These are phyloP conservation scores for Acer campestre DNA, from an alignment of 345 rosid genomes.

Conservation along the genomic window DNA sequence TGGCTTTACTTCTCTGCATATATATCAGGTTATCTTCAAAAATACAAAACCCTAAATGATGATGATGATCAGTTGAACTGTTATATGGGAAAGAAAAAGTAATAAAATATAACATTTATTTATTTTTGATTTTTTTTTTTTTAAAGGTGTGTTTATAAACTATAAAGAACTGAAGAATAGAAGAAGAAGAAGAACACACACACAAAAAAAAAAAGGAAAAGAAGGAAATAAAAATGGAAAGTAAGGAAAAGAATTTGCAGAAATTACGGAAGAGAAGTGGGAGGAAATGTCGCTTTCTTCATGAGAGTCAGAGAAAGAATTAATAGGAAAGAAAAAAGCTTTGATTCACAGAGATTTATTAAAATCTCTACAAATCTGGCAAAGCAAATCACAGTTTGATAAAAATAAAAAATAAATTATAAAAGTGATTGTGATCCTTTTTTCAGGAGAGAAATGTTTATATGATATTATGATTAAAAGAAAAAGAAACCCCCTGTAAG, in stretches of 20 bases:
- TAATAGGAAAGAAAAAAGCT: not conserved
- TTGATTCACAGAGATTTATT: conserved; percentile 24
- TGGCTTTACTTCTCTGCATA: not conserved
- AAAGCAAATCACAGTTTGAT: conserved; percentile 7
- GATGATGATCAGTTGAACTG: conserved; percentile 13
- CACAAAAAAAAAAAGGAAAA: not conserved
- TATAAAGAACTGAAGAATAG: not conserved
- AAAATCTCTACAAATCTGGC: conserved; percentile 38
- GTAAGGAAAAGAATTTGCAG: conserved; percentile 9
- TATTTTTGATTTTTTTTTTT: too few relatives aligned
- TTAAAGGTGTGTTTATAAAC: not conserved
- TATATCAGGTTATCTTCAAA: not conserved
- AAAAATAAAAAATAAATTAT: not conserved
- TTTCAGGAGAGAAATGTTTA: not conserved
- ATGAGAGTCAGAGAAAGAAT: conserved; percentile 40
- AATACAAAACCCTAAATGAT: conserved; percentile 11
- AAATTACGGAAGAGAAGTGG: conserved; percentile 18
- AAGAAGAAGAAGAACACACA: not conserved
- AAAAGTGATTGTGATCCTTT: not conserved
- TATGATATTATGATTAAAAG: not conserved
- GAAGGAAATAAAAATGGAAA: not conserved
- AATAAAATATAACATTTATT: not conserved
- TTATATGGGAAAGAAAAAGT: not conserved
- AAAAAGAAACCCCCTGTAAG: not conserved
- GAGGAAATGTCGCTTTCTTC: conserved; percentile 38